Conservation (phyloP, 352 stramenopile genomes). For the Peronospora tabacina region DNA sequence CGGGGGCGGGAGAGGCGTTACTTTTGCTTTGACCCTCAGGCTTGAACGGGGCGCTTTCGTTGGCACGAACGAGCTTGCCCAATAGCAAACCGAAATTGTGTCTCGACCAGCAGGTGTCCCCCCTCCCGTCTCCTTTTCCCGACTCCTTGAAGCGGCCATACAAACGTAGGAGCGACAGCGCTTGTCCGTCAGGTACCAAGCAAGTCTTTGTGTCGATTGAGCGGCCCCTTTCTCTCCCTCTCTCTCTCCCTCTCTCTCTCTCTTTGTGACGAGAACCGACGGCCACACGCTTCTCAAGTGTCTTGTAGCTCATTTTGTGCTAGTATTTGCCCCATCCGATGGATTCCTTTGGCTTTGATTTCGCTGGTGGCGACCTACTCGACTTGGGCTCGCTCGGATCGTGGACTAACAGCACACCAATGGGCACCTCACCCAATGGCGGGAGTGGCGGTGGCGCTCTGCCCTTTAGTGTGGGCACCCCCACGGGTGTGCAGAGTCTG, state of each 20-base stretch:
- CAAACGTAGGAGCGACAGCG: background rate
- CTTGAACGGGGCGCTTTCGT: conserved; percentile 29
- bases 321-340: conserved; percentile 41
- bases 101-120: too few species aligned
- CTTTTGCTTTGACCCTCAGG: conserved; percentile 39
- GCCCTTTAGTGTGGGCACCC: conserved; percentile 80
- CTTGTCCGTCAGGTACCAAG: conserved; percentile 10
- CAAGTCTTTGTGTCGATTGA: background rate
- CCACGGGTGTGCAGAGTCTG: conserved; percentile 75
- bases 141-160: background rate
- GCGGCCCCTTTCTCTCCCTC: background rate
- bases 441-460: conserved; percentile 27
- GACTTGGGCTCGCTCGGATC: conserved; percentile 66
- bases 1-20: conserved; percentile 23
- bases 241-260: background rate
- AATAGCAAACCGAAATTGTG: too few species aligned
- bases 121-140: conserved; percentile 1
- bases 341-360: conserved; percentile 85
- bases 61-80: background rate
- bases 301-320: conserved; percentile 25
- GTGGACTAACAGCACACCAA: conserved; percentile 56
- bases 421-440: conserved; percentile 62
- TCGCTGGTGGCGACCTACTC: conserved; percentile 59
- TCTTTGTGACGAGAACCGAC: conserved; percentile 3
- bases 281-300: conserved; percentile 6